Base-by-base conservation (phyloP, 345 rosid species). In the Cardiospermum halicacabum region DNA sequence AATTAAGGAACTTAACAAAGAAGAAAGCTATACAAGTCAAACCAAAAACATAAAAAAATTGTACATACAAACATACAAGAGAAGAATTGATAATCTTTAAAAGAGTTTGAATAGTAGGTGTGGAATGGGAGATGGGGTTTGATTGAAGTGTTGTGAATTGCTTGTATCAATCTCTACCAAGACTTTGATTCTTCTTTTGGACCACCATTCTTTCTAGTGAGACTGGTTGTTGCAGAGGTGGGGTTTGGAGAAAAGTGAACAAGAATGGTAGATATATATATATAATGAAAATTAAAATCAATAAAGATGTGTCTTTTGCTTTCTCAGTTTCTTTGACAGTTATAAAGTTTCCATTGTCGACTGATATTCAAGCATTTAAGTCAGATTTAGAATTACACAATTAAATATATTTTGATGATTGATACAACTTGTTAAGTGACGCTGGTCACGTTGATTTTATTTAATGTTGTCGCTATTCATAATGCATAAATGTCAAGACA, bases 71-170 rank as follows among this genome's bases (percentile, higher is more conserved):
- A 31, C 9, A 50, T 31, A 60, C 11, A 24, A 47, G 19, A 22
- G 56, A 32, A 18, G 58, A 31, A 5, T 11, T 47, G 8, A 7
- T 24, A 47, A 47, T 16, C 26, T 13, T 11, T 19, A 1, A 28
- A 30, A 50, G 60, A 57, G 15, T 24, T 57, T 56, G 56, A 74
- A 42, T 11, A 22, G 56, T 48, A 58, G 66, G 57, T 58, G 63
- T 51, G n/a, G 68, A 64, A 26, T 64, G 59, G 66, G 56, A 22
- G 68, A 54, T 64, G 36, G 58, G 30, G 15, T n/a, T 25, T 40
- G 25, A 32, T 18, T 1, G 16, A 4, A 8, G 30, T 43, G 11
- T 10, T 32, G 0, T n/a, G 7, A n/a, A n/a, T n/a, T n/a, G n/a
- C n/a, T 34, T 34, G 36, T 32, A 11, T 0, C 1, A 36, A 7